These are phyloP conservation scores for Colletotrichum spaethianum DNA, from an alignment of 2,329 filamentous ascomycete species.

Conservation along the genomic window DNA sequence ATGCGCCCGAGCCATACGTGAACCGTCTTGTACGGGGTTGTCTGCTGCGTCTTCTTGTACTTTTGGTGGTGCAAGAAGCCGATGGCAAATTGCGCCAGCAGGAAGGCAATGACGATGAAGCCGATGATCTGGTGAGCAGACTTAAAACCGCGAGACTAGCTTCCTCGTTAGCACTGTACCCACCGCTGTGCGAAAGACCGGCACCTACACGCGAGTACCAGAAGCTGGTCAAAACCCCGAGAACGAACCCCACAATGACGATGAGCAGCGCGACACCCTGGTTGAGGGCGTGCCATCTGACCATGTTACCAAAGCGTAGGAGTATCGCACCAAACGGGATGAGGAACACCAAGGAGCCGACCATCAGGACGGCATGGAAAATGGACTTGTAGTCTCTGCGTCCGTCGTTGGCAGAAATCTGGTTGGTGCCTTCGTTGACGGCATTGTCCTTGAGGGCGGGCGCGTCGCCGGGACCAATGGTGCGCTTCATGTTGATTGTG, in stretches of 20 bases:
- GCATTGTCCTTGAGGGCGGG: constrained; percentile 55
- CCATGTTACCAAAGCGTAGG: constrained; percentile 64
- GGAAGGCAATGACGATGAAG: constrained; percentile 64
- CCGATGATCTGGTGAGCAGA: constrained; percentile 73
- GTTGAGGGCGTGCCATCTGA: constrained; percentile 68
- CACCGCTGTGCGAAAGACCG: too few relatives aligned
- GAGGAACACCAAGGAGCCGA: constrained; percentile 67
- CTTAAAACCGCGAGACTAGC: constrained; percentile 66
- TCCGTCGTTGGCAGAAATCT: constrained; percentile 46
- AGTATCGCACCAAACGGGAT: constrained; percentile 70
- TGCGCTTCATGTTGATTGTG: constrained; percentile 67
- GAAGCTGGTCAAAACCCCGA: constrained; percentile 68
- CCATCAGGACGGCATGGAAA: constrained; percentile 67
- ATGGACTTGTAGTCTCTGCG: constrained; percentile 57
- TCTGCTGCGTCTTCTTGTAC: constrained; percentile 63
- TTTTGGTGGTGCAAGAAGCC: constrained; percentile 70
- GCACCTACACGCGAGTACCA: constrained; percentile 69
- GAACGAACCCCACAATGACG: constrained; percentile 63
- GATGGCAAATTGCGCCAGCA: constrained; percentile 67
- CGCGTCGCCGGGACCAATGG: constrained; percentile 60
- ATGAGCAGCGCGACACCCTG: constrained; percentile 65
- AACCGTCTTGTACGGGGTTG: constrained; percentile 65
- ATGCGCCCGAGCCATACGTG: constrained; percentile 72
- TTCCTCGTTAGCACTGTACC: not conserved
- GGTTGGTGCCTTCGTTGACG: constrained; percentile 53